Evolutionary conservation across 768 basidiomycete genomes (phyloP).

Genomic region (Flagelloscypha sp.): DNA sequence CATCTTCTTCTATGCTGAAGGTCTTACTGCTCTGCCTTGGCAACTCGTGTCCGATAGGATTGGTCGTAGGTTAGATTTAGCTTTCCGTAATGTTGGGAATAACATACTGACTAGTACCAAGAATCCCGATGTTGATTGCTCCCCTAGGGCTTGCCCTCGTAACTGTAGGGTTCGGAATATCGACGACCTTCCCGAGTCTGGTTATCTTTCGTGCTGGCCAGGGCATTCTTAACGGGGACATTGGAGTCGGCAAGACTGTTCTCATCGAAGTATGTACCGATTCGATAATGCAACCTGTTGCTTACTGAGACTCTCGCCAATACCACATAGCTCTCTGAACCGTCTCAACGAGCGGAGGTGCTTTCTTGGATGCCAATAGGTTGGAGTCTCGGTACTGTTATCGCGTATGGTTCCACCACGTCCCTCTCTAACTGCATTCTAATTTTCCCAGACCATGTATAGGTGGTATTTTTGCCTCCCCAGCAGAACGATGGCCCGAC

Average conservation of each 20-base stretch:
- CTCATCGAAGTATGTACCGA: slow-evolving; percentile 20
- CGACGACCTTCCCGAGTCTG: slow-evolving; percentile 28
- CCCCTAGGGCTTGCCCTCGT: slow-evolving; percentile 30
- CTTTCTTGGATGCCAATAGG: slow-evolving; percentile 21
- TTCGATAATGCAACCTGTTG: slow-evolving; percentile 2
- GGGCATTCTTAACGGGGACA: slow-evolving; percentile 26
- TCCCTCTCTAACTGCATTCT: not conserved
- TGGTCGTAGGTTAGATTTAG: slow-evolving; percentile 19
- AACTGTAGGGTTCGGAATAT: slow-evolving; percentile 35
- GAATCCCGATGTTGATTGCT: slow-evolving; percentile 34
- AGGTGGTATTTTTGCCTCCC: slow-evolving; percentile 25
- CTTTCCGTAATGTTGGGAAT: not conserved
- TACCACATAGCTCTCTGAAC: slow-evolving; percentile 18
- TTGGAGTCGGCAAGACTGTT: slow-evolving; percentile 24
- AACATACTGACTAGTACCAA: slow-evolving; percentile 23
- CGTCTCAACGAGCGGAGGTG: slow-evolving; percentile 19
- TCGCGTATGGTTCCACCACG: slow-evolving; percentile 15
- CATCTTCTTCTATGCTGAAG: slow-evolving; percentile 20
- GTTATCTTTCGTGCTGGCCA: slow-evolving; percentile 18
- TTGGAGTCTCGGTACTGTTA: slow-evolving; percentile 18
- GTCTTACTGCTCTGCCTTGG: slow-evolving; percentile 16
- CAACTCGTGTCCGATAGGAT: slow-evolving; percentile 21
- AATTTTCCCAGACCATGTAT: slow-evolving; percentile 17
- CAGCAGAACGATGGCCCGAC: slow-evolving; percentile 19
- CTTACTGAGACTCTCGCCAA: not conserved